These are phyloP conservation scores for Pseudopithomyces maydicus DNA, from an alignment of 2,329 filamentous ascomycete genomes.

Conservation along the genomic window DNA sequence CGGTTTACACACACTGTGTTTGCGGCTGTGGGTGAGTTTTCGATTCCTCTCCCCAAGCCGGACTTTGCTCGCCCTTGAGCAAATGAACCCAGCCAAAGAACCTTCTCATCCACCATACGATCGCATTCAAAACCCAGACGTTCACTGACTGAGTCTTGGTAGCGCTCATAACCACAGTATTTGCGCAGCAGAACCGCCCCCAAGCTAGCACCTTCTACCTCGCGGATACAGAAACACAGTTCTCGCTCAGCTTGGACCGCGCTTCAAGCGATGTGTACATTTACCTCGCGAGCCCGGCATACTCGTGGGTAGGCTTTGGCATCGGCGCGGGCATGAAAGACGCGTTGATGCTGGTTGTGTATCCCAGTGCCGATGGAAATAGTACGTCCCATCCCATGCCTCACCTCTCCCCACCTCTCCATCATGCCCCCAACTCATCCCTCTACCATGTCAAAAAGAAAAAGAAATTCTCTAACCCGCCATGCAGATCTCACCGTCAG, in stretches of 20 bases:
- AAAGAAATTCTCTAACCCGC: too few relatives aligned
- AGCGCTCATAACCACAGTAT: conserved; percentile 23
- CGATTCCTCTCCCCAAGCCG: too few relatives aligned
- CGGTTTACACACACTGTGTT: too few relatives aligned
- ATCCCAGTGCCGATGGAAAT: conserved; percentile 41
- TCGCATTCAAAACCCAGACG: too few relatives aligned
- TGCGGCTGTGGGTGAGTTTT: too few relatives aligned
- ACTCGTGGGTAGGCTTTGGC: conserved; percentile 53
- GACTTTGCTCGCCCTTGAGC: too few relatives aligned
- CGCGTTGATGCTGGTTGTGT: conserved; percentile 52
- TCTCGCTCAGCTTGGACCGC: conserved; percentile 41
- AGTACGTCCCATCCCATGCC: too few relatives aligned
- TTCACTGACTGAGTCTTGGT: background rate
- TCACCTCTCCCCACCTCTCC: too few relatives aligned
- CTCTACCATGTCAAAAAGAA: too few relatives aligned
- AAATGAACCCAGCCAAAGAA: too few relatives aligned
- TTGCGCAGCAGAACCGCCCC: conserved; percentile 23
- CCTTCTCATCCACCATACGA: too few relatives aligned
- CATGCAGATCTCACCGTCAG: conserved; percentile 46
- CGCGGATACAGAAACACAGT: conserved; percentile 38
- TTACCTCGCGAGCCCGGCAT: conserved; percentile 41
- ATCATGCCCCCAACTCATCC: too few relatives aligned
- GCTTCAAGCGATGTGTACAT: conserved; percentile 41
- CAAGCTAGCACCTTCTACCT: conserved; percentile 40
- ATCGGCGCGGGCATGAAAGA: conserved; percentile 51